phyloP scores from a whole-genome alignment of 225 moss, liverwort and hornwort genomes.

The Bryoerythrophyllum caledonicum region DNA sequence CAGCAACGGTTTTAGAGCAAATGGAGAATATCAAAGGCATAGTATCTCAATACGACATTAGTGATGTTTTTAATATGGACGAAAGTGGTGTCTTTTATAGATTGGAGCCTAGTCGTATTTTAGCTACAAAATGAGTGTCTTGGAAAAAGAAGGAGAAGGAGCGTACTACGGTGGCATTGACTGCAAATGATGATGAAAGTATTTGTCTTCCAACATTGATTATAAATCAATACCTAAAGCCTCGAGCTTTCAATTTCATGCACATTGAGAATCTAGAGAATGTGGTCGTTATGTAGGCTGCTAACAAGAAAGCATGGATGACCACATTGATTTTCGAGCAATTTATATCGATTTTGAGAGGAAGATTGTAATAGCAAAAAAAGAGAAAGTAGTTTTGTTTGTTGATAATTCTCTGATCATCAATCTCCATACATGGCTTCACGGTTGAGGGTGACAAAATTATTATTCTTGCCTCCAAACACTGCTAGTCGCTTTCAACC shows the following conservation, averaged over 20 bases:
- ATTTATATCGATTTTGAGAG: not conserved
- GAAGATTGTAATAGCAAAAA: not conserved
- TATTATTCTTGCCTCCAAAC: not conserved
- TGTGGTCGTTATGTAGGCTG: not conserved
- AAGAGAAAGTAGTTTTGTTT: not conserved
- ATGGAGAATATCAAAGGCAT: too few species aligned
- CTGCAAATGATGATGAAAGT: not conserved
- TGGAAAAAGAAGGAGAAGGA: too few species aligned
- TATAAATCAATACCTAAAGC: conserved; percentile 1
- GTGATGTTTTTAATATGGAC: not conserved
- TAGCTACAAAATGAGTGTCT: not conserved
- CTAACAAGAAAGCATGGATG: not conserved
- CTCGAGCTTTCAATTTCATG: not conserved
- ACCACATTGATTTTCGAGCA: not conserved
- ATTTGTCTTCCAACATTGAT: not conserved
- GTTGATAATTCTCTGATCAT: not conserved
- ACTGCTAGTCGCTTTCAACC: too few species aligned
- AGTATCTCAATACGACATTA: too few species aligned
- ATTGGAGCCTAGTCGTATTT: not conserved
- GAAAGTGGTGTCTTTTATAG: too few species aligned
- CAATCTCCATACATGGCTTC: not conserved
- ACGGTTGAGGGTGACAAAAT: not conserved
- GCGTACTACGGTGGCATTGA: not conserved
- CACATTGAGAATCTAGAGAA: not conserved
- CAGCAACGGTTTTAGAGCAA: too few species aligned